These are phyloP conservation scores for Cerrena zonata DNA, from an alignment of 1,284 basidiomycete species.

Conservation along the genomic window DNA sequence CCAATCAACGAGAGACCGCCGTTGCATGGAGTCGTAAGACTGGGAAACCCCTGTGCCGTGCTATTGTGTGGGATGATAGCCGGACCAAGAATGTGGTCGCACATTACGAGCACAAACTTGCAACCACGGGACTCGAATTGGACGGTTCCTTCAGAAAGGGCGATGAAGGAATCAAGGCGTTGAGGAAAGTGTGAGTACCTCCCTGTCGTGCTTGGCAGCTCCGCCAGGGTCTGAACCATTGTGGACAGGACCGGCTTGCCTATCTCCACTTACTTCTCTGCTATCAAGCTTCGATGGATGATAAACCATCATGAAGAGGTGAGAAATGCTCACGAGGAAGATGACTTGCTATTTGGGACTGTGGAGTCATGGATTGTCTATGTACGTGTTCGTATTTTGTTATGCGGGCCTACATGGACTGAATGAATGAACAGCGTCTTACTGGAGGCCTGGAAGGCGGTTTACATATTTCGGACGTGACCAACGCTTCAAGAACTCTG, in stretches of 20 bases:
- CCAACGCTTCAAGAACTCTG: slow-evolving; percentile 94
- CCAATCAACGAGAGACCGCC: slow-evolving; percentile 96
- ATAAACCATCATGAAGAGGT: slow-evolving; percentile 84
- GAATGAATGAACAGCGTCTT: slow-evolving; percentile 78
- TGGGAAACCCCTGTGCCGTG: slow-evolving; percentile 81
- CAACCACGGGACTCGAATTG: slow-evolving; percentile 72
- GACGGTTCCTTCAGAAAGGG: slow-evolving; percentile 65
- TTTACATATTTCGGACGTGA: slow-evolving; percentile 90
- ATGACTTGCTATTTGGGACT: slow-evolving; percentile 87
- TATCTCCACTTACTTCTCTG: slow-evolving; percentile 96
- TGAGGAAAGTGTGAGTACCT: slow-evolving; percentile 62
- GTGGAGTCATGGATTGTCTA: slow-evolving; percentile 96
- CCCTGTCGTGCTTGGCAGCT: slow-evolving; percentile 3
- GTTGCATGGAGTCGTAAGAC: slow-evolving; percentile 90
- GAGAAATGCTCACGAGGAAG: slow-evolving; percentile 72
- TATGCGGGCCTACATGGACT: background rate
- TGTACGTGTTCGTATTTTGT: slow-evolving; percentile 41
- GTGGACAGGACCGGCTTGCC: slow-evolving; percentile 75
- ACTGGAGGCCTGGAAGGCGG: slow-evolving; percentile 66
- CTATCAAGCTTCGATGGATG: slow-evolving; percentile 96
- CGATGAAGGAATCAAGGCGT: slow-evolving; percentile 59
- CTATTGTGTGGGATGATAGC: slow-evolving; percentile 95
- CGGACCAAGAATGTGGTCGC: slow-evolving; percentile 82
- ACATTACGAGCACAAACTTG: slow-evolving; percentile 70
- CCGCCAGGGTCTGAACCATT: slow-evolving; percentile 7